Conservation (phyloP, 768 basidiomycete genomes). For the Flagelloscypha sp. region DNA sequence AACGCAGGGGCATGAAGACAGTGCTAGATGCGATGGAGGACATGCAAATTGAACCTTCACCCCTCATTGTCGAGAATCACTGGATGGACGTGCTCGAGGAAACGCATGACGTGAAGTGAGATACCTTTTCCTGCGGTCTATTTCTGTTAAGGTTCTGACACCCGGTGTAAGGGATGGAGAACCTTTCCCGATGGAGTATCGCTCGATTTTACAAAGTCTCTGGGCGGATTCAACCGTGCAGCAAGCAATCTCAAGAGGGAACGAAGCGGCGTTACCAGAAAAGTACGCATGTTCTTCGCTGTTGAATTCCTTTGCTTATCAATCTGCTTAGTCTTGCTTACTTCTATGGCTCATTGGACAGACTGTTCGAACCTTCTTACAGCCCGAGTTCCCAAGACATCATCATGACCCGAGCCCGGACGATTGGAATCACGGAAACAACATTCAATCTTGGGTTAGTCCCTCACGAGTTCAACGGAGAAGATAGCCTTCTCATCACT, state of each 20-base stretch:
- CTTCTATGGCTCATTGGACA: slow-evolving; percentile 74
- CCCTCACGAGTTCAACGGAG: too few relatives aligned
- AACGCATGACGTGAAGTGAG: too few relatives aligned
- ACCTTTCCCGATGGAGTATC: slow-evolving; percentile 63
- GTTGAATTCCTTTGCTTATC: too few relatives aligned
- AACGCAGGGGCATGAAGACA: slow-evolving; percentile 75
- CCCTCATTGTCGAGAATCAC: too few relatives aligned
- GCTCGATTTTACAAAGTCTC: slow-evolving; percentile 56
- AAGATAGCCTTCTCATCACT: too few relatives aligned
- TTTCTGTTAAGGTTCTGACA: too few relatives aligned
- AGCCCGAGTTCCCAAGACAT: slow-evolving; percentile 81
- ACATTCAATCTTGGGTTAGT: slow-evolving; percentile 71
- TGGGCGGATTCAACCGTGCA: slow-evolving; percentile 77
- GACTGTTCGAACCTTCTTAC: slow-evolving; percentile 69
- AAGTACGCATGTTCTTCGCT: slow-evolving; percentile 47
- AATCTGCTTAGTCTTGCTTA: slow-evolving; percentile 48
- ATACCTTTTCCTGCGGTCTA: too few relatives aligned
- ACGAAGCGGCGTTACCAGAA: slow-evolving; percentile 88
- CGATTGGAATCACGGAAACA: slow-evolving; percentile 86
- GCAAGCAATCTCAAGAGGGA: slow-evolving; percentile 70
- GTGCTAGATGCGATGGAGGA: slow-evolving; percentile 87
- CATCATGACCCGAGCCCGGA: slow-evolving; percentile 75
- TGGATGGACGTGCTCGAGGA: too few relatives aligned
- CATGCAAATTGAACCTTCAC: slow-evolving; percentile 72
- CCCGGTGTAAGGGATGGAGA: slow-evolving; percentile 73